Conservation (phyloP, 2,329 filamentous ascomycete species). For the Ceratocystis variospora region DNA sequence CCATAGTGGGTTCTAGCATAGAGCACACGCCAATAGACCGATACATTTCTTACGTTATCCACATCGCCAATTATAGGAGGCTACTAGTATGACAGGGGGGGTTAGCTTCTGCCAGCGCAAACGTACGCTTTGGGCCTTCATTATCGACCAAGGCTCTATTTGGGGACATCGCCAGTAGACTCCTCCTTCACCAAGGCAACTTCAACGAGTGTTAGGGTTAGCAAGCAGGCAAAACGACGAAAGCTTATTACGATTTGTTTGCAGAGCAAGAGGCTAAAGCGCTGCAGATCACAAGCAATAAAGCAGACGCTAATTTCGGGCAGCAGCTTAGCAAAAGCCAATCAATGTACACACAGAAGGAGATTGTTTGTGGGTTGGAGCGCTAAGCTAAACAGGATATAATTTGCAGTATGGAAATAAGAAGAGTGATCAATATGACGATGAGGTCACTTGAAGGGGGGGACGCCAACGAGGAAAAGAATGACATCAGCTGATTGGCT, state of each 20-base stretch:
- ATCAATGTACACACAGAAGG: not conserved
- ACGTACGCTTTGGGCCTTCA: not conserved
- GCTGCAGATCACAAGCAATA: not conserved
- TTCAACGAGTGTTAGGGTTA: too few relatives aligned
- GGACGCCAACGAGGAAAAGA: not conserved
- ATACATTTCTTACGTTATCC: not conserved
- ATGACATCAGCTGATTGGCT: not conserved
- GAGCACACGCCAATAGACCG: not conserved
- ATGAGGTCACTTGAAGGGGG: not conserved
- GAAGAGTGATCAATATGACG: not conserved
- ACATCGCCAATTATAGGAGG: conserved; percentile 3
- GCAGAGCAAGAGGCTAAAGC: not conserved
- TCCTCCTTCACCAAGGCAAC: too few relatives aligned
- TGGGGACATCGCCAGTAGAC: too few relatives aligned
- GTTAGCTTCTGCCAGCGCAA: not conserved
- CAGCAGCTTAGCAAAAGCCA: too few relatives aligned
- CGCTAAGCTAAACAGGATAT: not conserved
- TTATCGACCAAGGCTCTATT: not conserved
- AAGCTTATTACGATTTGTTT: not conserved
- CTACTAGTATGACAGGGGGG: not conserved
- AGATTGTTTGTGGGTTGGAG: not conserved
- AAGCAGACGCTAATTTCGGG: not conserved
- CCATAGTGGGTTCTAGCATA: not conserved
- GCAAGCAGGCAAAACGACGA: not conserved
- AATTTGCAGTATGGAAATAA: not conserved